phyloP scores from a whole-genome alignment of 768 basidiomycete species.

The Tulasnella sp. region DNA sequence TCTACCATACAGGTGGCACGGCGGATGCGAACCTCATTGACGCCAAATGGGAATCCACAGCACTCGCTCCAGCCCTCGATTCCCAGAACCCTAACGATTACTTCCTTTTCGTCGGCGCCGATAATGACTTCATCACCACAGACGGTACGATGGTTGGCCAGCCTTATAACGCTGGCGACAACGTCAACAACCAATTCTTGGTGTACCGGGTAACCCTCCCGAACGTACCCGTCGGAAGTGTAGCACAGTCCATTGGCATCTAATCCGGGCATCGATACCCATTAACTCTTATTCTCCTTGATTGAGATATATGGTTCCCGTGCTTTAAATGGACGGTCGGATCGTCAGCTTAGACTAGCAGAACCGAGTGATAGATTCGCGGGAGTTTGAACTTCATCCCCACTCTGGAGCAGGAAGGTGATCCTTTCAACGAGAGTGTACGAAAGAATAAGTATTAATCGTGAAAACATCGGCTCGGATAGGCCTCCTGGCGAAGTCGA shows the following conservation, averaged over 20 bases:
- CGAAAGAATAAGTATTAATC: too few species aligned
- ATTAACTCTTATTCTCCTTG: too few species aligned
- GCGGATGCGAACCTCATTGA: conserved; percentile 43
- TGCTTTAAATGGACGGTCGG: too few species aligned
- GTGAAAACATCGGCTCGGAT: too few species aligned
- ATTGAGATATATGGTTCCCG: too few species aligned
- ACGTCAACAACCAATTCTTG: conserved; percentile 50
- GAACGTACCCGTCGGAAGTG: conserved; percentile 13
- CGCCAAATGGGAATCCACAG: conserved; percentile 56
- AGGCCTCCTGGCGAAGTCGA: too few species aligned
- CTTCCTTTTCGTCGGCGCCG: conserved; percentile 52
- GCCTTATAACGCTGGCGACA: conserved; percentile 40
- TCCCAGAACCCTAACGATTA: conserved; percentile 46
- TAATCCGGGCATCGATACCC: too few species aligned
- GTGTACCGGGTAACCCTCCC: conserved; percentile 50
- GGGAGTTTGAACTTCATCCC: too few species aligned
- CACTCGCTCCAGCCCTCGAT: conserved; percentile 44
- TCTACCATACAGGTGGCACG: conserved; percentile 32
- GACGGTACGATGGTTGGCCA: conserved; percentile 39
- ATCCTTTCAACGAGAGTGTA: too few species aligned
- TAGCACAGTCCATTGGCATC: conserved; percentile 19
- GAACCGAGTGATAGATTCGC: too few species aligned
- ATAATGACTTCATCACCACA: conserved; percentile 51
- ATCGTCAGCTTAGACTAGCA: too few species aligned
- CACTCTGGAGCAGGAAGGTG: too few species aligned